Conservation (phyloP, 2,329 filamentous ascomycete genomes). For the Aspergillus tubingensis region DNA sequence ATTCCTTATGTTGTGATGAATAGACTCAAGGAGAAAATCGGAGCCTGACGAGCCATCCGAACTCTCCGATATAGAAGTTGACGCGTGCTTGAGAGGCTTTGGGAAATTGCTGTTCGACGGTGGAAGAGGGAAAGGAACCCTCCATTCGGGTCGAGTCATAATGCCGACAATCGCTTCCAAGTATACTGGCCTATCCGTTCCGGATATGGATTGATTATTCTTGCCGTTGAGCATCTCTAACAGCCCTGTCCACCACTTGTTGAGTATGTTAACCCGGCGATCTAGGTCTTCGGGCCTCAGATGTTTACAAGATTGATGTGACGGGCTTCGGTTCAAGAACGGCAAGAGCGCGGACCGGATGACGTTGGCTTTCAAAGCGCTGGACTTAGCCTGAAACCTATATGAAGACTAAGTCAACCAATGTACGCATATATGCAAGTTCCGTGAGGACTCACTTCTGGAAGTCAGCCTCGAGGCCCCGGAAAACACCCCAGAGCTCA, state of each 20-base stretch:
- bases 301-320: constrained; percentile 65
- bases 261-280: constrained; percentile 73
- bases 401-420: constrained; percentile 15
- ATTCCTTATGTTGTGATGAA: constrained; percentile 84
- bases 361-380: constrained; percentile 71
- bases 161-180: constrained; percentile 77
- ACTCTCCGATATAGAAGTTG: constrained; percentile 53
- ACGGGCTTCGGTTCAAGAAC: constrained; percentile 71
- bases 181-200: constrained; percentile 78
- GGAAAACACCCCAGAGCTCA: constrained; percentile 69
- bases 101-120: constrained; percentile 41
- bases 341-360: constrained; percentile 72
- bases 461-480: constrained; percentile 67
- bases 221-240: constrained; percentile 78
- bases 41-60: constrained; percentile 60
- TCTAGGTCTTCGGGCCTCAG: constrained; percentile 82
- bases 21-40: constrained; percentile 72
- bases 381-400: constrained; percentile 72
- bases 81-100: constrained; percentile 38
- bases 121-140: constrained; percentile 67
- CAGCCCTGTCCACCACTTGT: constrained; percentile 87
- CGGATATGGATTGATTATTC: constrained; percentile 74
- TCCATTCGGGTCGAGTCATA: constrained; percentile 90
- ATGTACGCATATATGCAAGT: neutral
- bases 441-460: constrained; percentile 55